Evolutionary conservation across 2,329 filamentous ascomycete species (phyloP).

Genomic region (Trichoderma endophyticum): DNA sequence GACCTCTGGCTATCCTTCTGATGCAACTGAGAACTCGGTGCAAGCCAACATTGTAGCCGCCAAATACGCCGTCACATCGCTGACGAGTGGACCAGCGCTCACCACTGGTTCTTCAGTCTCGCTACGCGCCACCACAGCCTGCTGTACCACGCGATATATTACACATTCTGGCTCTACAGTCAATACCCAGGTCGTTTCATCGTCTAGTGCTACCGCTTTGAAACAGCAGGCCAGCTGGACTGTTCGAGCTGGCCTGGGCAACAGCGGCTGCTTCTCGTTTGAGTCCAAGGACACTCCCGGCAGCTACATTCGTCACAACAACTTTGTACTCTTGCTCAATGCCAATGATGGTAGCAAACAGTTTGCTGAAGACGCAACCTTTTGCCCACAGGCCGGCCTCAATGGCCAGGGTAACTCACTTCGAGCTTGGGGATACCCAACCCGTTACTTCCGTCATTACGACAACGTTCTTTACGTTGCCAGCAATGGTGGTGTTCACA

Average conservation of each 20-base stretch:
- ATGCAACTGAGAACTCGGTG: conserved; percentile 3
- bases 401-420: not conserved
- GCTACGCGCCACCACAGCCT: not conserved
- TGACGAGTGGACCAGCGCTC: not conserved
- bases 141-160: not conserved
- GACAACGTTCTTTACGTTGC: not conserved
- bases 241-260: not conserved
- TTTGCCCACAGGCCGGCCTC: not conserved
- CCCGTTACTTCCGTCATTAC: not conserved
- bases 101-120: not conserved
- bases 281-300: not conserved
- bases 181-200: conserved; percentile 5
- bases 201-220: not conserved
- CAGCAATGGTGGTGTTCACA: not conserved
- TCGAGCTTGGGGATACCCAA: conserved; percentile 5
- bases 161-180: not conserved
- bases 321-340: not conserved
- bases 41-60: conserved; percentile 5
- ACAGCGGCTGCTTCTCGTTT: conserved; percentile 1
- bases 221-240: conserved; percentile 5
- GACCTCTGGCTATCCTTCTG: conserved; percentile 3
- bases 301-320: not conserved
- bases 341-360: not conserved
- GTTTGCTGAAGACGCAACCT: not conserved
- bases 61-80: not conserved